Evolutionary conservation across 169 alveolate genomes (phyloP).

Genomic region (Plasmodium falciparum): DNA sequence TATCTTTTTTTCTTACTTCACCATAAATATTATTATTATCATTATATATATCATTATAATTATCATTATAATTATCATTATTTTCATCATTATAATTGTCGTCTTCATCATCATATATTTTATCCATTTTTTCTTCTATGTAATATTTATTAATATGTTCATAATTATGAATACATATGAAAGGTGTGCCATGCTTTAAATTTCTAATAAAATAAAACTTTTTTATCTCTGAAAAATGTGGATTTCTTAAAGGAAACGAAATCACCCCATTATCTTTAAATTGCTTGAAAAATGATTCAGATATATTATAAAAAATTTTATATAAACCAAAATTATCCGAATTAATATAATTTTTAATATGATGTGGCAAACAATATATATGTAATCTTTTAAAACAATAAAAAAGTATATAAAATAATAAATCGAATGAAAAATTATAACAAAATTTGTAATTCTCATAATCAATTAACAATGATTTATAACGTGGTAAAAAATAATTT

Average conservation of each 20-base stretch:
- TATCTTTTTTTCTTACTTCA: not conserved
- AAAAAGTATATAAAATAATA: constrained; percentile 28
- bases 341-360: constrained; percentile 24
- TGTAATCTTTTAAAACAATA: constrained; percentile 42
- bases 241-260: constrained; percentile 35
- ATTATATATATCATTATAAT: not conserved
- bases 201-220: constrained; percentile 46
- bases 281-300: constrained; percentile 22
- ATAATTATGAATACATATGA: constrained; percentile 32
- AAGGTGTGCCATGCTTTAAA: constrained; percentile 29
- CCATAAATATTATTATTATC: not conserved
- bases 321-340: constrained; percentile 36
- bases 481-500: constrained; percentile 26
- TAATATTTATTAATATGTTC: constrained; percentile 13
- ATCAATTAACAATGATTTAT: constrained; percentile 14
- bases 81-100: not conserved
- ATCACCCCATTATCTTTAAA: constrained; percentile 8
- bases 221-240: constrained; percentile 25
- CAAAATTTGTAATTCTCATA: constrained; percentile 17
- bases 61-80: not conserved
- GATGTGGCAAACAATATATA: constrained; percentile 58
- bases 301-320: constrained; percentile 27
- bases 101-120: not conserved
- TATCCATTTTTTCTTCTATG: not conserved
- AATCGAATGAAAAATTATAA: constrained; percentile 37